Base-by-base conservation (phyloP, 2,329 filamentous ascomycete genomes). In the Trichoderma oligosporum region DNA sequence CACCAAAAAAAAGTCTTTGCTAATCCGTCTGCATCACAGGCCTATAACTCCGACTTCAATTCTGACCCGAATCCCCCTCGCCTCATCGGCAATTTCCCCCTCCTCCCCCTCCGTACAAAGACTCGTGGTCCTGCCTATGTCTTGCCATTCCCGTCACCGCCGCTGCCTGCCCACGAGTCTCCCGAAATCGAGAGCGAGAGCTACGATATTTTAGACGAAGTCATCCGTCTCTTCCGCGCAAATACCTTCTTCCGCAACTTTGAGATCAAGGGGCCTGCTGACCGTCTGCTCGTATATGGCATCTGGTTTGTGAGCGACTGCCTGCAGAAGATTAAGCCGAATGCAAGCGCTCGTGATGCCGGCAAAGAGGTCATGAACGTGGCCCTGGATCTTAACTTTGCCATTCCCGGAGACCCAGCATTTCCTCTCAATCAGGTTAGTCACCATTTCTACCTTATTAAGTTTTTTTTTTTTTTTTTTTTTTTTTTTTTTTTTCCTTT, bases 171-270 rank as follows among this genome's bases (percentile, higher is more conserved):
- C 61, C 67, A 77, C 72, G 82, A 85, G 74, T 84, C 78, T 66
- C 87, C 79, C 66, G 91, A 97, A 72, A 87, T 91, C 48, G 90
- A 94, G 73, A 87, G 85, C 74, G 91, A 96, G 73, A 92, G 88
- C 68, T 97, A 97, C 80, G 94, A 99, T 78, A 89, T 94, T 61
- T 83, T 97, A 56, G 94, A 99, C 76, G 94, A 99, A 79, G 86
- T 95, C 51, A 82, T 99, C 56, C 82, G 87, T 11, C 83, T 97
- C 48, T 99, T 97, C 82, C 90, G 94, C 63, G 93, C 94, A 67
- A 97, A 99, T 79, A 97, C 93, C 60, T 93, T 99, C 76, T 99
- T 97, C 82, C 89, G 94, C 68, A 99, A 97, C 82, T 99, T 99
- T 68, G 94, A 97, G 80, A 96, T 97, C 78, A 93, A 96, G 76